Conservation (phyloP, 345 rosid genomes). For the Firmiana major region DNA sequence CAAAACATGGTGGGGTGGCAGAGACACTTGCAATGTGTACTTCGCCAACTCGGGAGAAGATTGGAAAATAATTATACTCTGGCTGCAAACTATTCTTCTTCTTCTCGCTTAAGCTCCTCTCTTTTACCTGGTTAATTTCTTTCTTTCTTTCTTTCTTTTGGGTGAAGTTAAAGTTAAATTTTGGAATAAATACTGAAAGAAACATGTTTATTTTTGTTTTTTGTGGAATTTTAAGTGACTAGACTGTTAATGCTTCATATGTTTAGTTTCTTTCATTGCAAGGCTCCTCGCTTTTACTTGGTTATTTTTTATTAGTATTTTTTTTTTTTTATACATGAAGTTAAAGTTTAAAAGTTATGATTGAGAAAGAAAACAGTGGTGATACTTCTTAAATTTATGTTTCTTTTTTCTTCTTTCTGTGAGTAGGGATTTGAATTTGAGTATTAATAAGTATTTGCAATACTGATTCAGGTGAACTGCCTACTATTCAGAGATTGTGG, state of each 20-base stretch:
- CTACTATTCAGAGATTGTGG: slow-evolving; percentile 38
- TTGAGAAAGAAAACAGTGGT: not conserved
- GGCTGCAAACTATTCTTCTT: slow-evolving; percentile 20
- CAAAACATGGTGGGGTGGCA: slow-evolving; percentile 91
- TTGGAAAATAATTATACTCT: slow-evolving; percentile 33
- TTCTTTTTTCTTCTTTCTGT: not conserved
- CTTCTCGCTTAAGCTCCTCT: slow-evolving; percentile 23
- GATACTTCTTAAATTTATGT: not conserved
- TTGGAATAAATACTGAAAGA: too few relatives aligned
- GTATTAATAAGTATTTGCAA: not conserved
- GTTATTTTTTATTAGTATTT: not conserved
- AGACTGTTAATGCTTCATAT: not conserved
- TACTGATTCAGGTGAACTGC: slow-evolving; percentile 36
- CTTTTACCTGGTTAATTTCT: slow-evolving; percentile 34
- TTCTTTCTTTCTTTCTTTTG: too few relatives aligned
- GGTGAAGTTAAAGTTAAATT: too few relatives aligned
- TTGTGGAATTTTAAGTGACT: not conserved
- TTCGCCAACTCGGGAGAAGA: slow-evolving; percentile 42
- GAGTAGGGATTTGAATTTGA: not conserved
- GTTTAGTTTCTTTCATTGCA: not conserved
- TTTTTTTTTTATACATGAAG: too few relatives aligned
- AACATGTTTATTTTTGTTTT: too few relatives aligned
- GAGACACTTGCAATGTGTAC: slow-evolving; percentile 48
- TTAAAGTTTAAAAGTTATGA: not conserved
- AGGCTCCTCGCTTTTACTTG: not conserved